These are phyloP conservation scores for Fusarium miscanthi DNA, from an alignment of 2,329 filamentous ascomycete genomes.

Conservation along the genomic window DNA sequence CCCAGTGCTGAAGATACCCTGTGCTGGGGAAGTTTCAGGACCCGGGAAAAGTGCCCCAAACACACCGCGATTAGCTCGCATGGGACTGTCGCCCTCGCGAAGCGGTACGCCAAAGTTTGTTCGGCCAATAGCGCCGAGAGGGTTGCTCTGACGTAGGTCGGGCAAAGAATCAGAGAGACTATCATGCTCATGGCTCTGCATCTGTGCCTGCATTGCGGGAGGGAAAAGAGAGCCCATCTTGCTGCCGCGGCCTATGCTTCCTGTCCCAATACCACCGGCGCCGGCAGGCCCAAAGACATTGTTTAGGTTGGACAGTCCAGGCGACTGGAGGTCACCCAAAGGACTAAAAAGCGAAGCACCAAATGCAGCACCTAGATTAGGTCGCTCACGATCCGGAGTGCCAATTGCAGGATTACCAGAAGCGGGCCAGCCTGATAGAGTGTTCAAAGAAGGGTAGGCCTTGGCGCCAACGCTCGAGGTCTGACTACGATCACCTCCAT, in stretches of 20 bases:
- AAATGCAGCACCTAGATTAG: slow-evolving; percentile 69
- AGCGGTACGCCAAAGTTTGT: slow-evolving; percentile 64
- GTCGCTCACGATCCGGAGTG: slow-evolving; percentile 74
- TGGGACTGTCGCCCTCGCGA: slow-evolving; percentile 69
- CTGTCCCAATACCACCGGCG: slow-evolving; percentile 65
- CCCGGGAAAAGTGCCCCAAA: slow-evolving; percentile 67
- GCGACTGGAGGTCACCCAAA: slow-evolving; percentile 82
- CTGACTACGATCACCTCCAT: slow-evolving; percentile 89
- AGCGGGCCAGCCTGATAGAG: slow-evolving; percentile 71
- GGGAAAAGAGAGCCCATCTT: slow-evolving; percentile 92
- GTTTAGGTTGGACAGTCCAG: slow-evolving; percentile 73
- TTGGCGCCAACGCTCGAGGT: slow-evolving; percentile 89
- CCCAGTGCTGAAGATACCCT: slow-evolving; percentile 52
- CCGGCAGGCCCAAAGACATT: slow-evolving; percentile 75
- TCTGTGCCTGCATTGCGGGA: slow-evolving; percentile 88
- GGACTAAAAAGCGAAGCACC: slow-evolving; percentile 84
- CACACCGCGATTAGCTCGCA: slow-evolving; percentile 64
- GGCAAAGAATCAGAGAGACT: slow-evolving; percentile 66
- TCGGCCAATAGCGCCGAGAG: slow-evolving; percentile 75
- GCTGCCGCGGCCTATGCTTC: slow-evolving; percentile 79
- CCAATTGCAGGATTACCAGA: slow-evolving; percentile 67
- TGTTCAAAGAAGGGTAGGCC: slow-evolving; percentile 71
- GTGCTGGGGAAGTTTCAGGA: slow-evolving; percentile 48
- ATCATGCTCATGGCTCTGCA: slow-evolving; percentile 79
- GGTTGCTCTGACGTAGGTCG: slow-evolving; percentile 70